Percentiles rank a stretch among this genome's conserved stretches.
phyloP scores from a whole-genome alignment of 495 filamentous ascomycete genomes.

The Penicillium coffeae region DNA sequence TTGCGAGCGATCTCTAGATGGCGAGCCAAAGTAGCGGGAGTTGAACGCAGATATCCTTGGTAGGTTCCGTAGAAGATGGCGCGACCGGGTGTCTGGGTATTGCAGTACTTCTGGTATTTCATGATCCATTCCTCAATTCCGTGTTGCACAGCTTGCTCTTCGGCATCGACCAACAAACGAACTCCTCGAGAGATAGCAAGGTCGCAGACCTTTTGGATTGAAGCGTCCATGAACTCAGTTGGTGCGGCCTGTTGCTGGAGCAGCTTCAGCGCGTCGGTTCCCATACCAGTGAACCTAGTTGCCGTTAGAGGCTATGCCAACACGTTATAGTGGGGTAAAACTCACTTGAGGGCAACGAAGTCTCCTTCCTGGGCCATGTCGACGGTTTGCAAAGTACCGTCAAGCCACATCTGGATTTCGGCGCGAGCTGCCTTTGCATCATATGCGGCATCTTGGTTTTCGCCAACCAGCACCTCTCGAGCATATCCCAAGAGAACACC shows the following conservation, averaged over 20 bases:
- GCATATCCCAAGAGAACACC: conserved; percentile 50
- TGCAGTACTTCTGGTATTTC: conserved; percentile 78
- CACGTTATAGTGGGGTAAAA: not conserved
- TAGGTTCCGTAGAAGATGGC: conserved; percentile 74
- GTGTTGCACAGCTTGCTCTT: conserved; percentile 74
- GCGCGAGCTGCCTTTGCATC: conserved; percentile 39
- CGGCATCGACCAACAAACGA: conserved; percentile 81
- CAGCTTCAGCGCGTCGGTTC: conserved; percentile 63
- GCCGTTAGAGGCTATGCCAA: conserved; percentile 4
- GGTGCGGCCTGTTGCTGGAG: conserved; percentile 58
- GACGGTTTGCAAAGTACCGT: conserved; percentile 73
- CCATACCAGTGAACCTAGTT: conserved; percentile 77
- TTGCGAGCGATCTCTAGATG: conserved; percentile 63
- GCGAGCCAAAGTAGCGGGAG: conserved; percentile 56
- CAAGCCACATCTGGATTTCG: conserved; percentile 69
- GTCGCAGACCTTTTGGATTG: conserved; percentile 73
- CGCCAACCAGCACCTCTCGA: conserved; percentile 41
- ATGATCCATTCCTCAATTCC: conserved; percentile 87
- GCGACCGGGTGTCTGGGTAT: conserved; percentile 47
- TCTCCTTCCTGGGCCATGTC: conserved; percentile 69
- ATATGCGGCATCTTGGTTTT: conserved; percentile 27
- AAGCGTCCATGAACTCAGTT: conserved; percentile 56
- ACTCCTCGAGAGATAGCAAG: conserved; percentile 68
- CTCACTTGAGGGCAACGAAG: conserved; percentile 81
- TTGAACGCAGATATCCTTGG: conserved; percentile 79